phyloP scores from a whole-genome alignment of 2,329 filamentous ascomycete genomes.

The Stagonosporopsis tanaceti region DNA sequence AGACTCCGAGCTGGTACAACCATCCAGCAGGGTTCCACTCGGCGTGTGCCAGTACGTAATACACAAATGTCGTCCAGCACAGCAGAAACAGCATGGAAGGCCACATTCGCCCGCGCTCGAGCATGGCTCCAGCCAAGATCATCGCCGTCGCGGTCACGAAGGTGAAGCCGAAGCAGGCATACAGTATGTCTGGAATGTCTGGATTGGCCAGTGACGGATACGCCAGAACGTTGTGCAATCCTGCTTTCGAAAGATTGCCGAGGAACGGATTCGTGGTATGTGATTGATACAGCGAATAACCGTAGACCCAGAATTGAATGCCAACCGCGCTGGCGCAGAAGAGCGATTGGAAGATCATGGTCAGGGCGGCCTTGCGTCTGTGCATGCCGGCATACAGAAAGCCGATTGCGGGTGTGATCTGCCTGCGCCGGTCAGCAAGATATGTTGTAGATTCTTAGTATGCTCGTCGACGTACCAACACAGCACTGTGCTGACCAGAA shows the following conservation, averaged over 20 bases:
- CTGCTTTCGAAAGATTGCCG: slow-evolving; percentile 42
- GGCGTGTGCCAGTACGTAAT: slow-evolving; percentile 71
- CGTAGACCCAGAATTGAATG: slow-evolving; percentile 60
- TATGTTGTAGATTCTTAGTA: background rate
- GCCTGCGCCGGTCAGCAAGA: slow-evolving; percentile 28
- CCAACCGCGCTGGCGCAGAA: slow-evolving; percentile 57
- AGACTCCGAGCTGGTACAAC: slow-evolving; percentile 71
- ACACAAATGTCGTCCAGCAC: slow-evolving; percentile 48
- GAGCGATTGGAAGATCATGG: slow-evolving; percentile 59
- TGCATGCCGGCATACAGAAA: slow-evolving; percentile 49
- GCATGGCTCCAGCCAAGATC: slow-evolving; percentile 46
- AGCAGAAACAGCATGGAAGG: slow-evolving; percentile 45
- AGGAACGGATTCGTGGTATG: slow-evolving; percentile 41
- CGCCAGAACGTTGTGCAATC: slow-evolving; percentile 40
- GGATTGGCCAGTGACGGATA: slow-evolving; percentile 43
- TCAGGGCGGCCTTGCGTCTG: slow-evolving; percentile 46
- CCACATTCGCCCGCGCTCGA: slow-evolving; percentile 41
- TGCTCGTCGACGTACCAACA: slow-evolving; percentile 33
- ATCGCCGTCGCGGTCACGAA: slow-evolving; percentile 46
- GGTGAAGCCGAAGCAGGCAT: slow-evolving; percentile 46
- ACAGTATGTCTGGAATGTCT: slow-evolving; percentile 46
- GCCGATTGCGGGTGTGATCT: slow-evolving; percentile 46
- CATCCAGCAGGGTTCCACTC: slow-evolving; percentile 80
- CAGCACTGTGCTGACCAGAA: slow-evolving; percentile 45
- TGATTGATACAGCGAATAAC: slow-evolving; percentile 54